Evolutionary conservation across 768 basidiomycete species (phyloP).

Genomic region (Psilocybe sp.): DNA sequence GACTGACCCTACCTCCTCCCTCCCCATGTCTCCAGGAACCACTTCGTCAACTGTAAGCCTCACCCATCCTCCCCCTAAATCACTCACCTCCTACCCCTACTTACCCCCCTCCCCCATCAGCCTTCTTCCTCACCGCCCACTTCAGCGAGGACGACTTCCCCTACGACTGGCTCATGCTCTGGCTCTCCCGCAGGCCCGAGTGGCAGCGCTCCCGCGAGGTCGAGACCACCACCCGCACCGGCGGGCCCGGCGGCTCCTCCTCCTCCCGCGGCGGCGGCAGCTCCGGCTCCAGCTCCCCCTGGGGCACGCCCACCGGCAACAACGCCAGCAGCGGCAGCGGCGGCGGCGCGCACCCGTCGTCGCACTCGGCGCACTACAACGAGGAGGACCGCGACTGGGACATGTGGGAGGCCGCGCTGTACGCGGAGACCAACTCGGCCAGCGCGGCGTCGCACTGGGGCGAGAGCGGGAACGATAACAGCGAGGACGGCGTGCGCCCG

Average conservation of each 20-base stretch:
- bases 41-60: conserved; percentile 81
- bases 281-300: no score
- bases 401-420: conserved; percentile 23
- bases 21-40: conserved; percentile 51
- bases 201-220: conserved; percentile 90
- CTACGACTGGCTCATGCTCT: conserved; percentile 90
- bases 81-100: conserved; percentile 1
- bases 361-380: conserved; percentile 14
- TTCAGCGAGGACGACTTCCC: conserved; percentile 90
- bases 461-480: conserved; percentile 23
- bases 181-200: conserved; percentile 80
- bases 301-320: no score
- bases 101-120: conserved; percentile 29
- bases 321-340: no score
- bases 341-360: no score
- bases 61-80: neutral
- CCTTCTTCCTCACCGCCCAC: conserved; percentile 87
- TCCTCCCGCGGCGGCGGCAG: conserved; percentile 1
- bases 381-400: conserved; percentile 48
- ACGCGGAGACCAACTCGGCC: neutral
- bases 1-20: neutral
- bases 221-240: conserved; percentile 79
- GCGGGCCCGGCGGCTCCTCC: conserved; percentile 53
- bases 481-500: conserved; percentile 43
- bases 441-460: neutral